Evolutionary conservation across 23 red algal species (phyloP).

Genomic region (Chondrus crispus): DNA sequence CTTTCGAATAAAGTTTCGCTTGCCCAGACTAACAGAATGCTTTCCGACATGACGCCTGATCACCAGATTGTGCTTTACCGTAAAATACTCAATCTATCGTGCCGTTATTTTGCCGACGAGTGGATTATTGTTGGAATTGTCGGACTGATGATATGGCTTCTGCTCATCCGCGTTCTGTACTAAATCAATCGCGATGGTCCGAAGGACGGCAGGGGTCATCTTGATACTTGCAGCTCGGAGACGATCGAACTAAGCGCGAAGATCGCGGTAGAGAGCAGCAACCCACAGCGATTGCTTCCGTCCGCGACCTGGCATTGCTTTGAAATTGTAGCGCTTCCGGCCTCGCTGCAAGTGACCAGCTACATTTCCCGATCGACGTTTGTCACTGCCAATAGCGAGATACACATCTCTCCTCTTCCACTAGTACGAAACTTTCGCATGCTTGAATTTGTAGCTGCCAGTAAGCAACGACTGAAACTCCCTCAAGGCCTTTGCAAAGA

Average conservation of each 20-base stretch:
- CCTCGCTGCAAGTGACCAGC: neutral
- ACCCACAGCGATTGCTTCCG: neutral
- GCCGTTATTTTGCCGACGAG: no score
- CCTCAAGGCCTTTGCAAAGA: neutral
- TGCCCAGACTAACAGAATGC: no score
- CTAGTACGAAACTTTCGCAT: neutral
- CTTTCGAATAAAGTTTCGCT: neutral
- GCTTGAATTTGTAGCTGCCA: neutral
- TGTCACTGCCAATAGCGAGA: neutral
- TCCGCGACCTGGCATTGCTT: neutral
- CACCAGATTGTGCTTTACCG: no score
- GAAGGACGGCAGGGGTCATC: no score
- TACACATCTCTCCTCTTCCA: neutral
- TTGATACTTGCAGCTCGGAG: no score
- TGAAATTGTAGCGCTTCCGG: neutral
- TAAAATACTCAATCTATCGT: no score
- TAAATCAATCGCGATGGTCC: no score
- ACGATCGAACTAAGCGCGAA: no score
- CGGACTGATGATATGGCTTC: no score
- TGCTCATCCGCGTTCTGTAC: no score
- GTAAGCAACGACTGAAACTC: neutral
- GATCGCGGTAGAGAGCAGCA: neutral
- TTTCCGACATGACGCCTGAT: no score
- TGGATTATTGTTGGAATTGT: no score
- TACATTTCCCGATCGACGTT: neutral